Evolutionary conservation across 208 protist genomes (phyloP).

Genomic region (Tritrichomonas musculus): DNA sequence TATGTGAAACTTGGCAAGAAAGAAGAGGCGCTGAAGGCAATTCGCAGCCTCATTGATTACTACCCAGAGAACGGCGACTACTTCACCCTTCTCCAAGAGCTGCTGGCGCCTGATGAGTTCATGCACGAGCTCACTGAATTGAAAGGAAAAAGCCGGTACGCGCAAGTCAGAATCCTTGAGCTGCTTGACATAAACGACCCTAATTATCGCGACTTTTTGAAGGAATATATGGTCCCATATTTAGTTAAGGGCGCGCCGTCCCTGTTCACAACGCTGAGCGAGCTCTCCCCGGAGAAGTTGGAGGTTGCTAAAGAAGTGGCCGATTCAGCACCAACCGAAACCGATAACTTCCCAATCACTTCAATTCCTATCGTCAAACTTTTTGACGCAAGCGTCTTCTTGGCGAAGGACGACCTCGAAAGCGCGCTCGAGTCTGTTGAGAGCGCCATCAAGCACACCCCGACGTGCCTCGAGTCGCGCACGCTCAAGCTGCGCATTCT

Average conservation of each 20-base stretch:
- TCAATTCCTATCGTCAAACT: background rate
- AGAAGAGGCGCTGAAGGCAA: background rate
- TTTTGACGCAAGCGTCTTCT: background rate
- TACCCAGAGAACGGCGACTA: slow-evolving; percentile 29
- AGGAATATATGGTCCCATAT: background rate
- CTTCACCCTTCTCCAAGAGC: background rate
- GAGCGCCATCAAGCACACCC: background rate
- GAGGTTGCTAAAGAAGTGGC: background rate
- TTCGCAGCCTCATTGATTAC: background rate
- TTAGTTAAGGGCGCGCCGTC: background rate
- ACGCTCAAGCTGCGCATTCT: no score
- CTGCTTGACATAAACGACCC: background rate
- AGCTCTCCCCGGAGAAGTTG: background rate
- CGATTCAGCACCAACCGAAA: no score
- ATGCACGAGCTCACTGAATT: background rate
- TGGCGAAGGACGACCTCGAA: background rate
- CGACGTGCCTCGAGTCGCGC: background rate
- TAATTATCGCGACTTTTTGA: background rate
- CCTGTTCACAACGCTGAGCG: background rate
- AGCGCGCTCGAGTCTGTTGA: background rate
- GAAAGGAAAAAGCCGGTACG: background rate
- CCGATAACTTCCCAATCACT: background rate
- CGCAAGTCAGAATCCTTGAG: background rate
- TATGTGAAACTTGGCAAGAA: background rate
- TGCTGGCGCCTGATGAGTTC: background rate